Percentiles rank a stretch among this genome's conserved stretches.
These are phyloP conservation scores for Ustilaginoidea virens DNA, from an alignment of 2,329 filamentous ascomycete genomes.

Conservation along the genomic window DNA sequence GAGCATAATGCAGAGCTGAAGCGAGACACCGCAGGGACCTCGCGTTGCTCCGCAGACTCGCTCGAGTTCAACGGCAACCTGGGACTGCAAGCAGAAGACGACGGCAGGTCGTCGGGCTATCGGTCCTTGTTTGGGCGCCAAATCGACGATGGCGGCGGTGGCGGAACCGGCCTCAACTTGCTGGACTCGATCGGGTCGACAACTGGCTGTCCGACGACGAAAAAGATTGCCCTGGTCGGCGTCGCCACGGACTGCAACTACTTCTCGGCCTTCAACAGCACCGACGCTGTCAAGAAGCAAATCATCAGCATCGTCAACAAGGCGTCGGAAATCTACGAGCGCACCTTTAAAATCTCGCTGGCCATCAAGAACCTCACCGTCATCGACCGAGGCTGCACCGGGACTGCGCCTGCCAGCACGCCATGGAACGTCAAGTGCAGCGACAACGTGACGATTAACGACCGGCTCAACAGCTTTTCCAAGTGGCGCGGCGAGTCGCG, in stretches of 20 bases:
- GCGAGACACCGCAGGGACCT: slow-evolving; percentile 30
- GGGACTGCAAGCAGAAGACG: slow-evolving; percentile 42
- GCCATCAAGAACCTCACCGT: slow-evolving; percentile 78
- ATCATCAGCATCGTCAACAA: slow-evolving; percentile 74
- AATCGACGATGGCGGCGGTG: slow-evolving; percentile 55
- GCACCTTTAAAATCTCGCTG: slow-evolving; percentile 85
- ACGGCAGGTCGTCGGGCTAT: slow-evolving; percentile 40
- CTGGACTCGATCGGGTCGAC: slow-evolving; percentile 64
- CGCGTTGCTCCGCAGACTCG: slow-evolving; percentile 57
- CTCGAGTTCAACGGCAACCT: slow-evolving; percentile 65
- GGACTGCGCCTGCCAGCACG: slow-evolving; percentile 46
- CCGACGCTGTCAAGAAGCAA: slow-evolving; percentile 48
- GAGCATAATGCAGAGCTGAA: slow-evolving; percentile 41
- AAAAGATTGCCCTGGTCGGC: slow-evolving; percentile 81
- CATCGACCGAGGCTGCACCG: slow-evolving; percentile 59
- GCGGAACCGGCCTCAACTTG: slow-evolving; percentile 55
- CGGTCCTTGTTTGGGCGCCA: slow-evolving; percentile 58
- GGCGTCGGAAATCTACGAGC: slow-evolving; percentile 78
- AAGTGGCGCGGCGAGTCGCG: slow-evolving; percentile 64
- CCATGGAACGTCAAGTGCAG: slow-evolving; percentile 77
- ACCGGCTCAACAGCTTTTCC: slow-evolving; percentile 77
- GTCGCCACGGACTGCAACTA: slow-evolving; percentile 91
- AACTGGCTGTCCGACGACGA: slow-evolving; percentile 73
- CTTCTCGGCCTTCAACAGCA: slow-evolving; percentile 51
- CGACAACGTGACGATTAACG: slow-evolving; percentile 46